Percentiles rank a stretch among this genome's conserved stretches.
These are phyloP conservation scores for Pseudonitzschia multistriata DNA, from an alignment of 108 stramenopile species.

Conservation along the genomic window DNA sequence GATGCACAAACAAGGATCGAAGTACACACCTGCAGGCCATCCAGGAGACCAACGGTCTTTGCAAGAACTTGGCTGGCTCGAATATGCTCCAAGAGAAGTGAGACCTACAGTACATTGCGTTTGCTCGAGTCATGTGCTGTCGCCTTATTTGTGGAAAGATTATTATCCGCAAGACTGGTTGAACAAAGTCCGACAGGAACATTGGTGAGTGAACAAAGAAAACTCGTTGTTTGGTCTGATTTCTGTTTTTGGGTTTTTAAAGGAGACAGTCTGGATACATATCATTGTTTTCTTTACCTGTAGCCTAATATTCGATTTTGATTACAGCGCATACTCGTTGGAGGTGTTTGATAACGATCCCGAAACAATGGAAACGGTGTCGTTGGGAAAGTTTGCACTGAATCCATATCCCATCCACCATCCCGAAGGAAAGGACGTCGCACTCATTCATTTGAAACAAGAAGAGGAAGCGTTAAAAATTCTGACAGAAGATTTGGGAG, in stretches of 20 bases:
- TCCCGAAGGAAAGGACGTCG: slow-evolving; percentile 71
- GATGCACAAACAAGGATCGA: slow-evolving; percentile 45
- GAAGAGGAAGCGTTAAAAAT: slow-evolving; percentile 62
- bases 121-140: slow-evolving; percentile 76
- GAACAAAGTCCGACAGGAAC: slow-evolving; percentile 55
- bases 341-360: slow-evolving; percentile 44
- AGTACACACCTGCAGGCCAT: slow-evolving; percentile 53
- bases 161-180: slow-evolving; percentile 87
- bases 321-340: slow-evolving; percentile 35
- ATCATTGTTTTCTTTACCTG: background rate
- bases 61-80: slow-evolving; percentile 75
- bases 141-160: slow-evolving; percentile 79
- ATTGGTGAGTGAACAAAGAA: slow-evolving; percentile 55
- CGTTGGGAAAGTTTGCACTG: slow-evolving; percentile 71
- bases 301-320: slow-evolving; percentile 4
- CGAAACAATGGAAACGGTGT: slow-evolving; percentile 21
- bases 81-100: slow-evolving; percentile 70
- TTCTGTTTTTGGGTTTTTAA: background rate
- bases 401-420: slow-evolving; percentile 83
- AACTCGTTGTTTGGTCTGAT: background rate
- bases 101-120: slow-evolving; percentile 76
- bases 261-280: background rate
- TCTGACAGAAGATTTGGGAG: slow-evolving; percentile 56
- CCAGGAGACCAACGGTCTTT: slow-evolving; percentile 46
- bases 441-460: slow-evolving; percentile 73